Evolutionary conservation across 2,329 filamentous ascomycete species (phyloP).

Genomic region (Alternaria sp.): DNA sequence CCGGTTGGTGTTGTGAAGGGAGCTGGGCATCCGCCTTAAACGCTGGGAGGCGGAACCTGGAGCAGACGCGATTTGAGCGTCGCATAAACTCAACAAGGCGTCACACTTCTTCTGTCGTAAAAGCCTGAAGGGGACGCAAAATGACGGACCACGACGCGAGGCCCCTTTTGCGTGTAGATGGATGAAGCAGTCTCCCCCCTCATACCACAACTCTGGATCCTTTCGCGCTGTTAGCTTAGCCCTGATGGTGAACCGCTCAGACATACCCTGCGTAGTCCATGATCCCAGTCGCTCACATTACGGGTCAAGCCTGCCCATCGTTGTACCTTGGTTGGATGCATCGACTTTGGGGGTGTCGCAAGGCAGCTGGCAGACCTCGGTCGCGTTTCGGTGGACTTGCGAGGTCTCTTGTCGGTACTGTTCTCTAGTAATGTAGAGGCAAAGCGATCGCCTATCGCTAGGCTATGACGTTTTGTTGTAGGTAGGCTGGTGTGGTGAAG

Average conservation of each 20-base stretch:
- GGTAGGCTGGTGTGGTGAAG: slow-evolving; percentile 10
- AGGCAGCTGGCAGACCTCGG: slow-evolving; percentile 34
- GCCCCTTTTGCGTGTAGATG: slow-evolving; percentile 73
- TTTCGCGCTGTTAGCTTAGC: slow-evolving; percentile 46
- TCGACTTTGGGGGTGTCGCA: slow-evolving; percentile 28
- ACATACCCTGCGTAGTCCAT: slow-evolving; percentile 55
- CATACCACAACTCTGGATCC: slow-evolving; percentile 76
- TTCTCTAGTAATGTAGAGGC: slow-evolving; percentile 8
- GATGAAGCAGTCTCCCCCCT: slow-evolving; percentile 73
- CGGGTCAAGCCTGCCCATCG: slow-evolving; percentile 48
- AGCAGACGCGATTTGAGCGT: slow-evolving; percentile 43
- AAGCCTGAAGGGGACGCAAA: slow-evolving; percentile 68
- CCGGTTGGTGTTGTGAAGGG: slow-evolving; percentile 54
- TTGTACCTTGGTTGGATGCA: slow-evolving; percentile 39
- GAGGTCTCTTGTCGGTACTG: neutral
- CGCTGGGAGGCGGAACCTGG: slow-evolving; percentile 17
- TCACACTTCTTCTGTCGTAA: slow-evolving; percentile 67
- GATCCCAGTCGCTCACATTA: slow-evolving; percentile 54
- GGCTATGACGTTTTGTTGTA: slow-evolving; percentile 15
- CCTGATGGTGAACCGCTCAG: neutral
- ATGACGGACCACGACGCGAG: slow-evolving; percentile 71
- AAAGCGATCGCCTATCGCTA: slow-evolving; percentile 11
- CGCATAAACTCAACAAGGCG: slow-evolving; percentile 64
- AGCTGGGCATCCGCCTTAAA: slow-evolving; percentile 30
- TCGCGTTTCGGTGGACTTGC: slow-evolving; percentile 4